phyloP scores from a whole-genome alignment of 164 flowering plant species.

The Macadamia tetraphylla region DNA sequence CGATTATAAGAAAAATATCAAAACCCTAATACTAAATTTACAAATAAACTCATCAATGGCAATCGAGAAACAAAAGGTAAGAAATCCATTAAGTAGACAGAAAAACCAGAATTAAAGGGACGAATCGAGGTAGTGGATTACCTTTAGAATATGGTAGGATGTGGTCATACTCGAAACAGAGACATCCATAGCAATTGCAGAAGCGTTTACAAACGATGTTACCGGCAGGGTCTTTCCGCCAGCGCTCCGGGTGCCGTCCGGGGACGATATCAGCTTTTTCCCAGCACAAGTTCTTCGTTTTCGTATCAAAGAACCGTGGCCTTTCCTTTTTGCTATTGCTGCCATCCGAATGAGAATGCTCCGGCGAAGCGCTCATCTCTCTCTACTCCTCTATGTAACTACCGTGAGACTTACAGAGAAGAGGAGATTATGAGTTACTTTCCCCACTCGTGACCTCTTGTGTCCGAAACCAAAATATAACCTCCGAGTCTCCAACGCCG shows the following conservation, averaged over 20 bases:
- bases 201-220: conserved; percentile 95
- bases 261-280: conserved; percentile 58
- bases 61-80: neutral
- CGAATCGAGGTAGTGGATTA: conserved; percentile 1
- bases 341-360: neutral
- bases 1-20: conserved; percentile 2
- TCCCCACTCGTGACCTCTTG: too few species aligned
- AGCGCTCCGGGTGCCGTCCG: conserved; percentile 90
- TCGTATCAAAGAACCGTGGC: conserved; percentile 70
- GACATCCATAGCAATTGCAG: conserved; percentile 86
- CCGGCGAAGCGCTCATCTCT: neutral
- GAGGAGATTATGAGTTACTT: too few species aligned
- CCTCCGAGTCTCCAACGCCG: too few species aligned
- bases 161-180: conserved; percentile 97
- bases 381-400: too few species aligned
- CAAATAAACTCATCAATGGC: neutral
- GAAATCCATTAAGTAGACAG: too few species aligned
- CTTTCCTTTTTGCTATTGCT: conserved; percentile 35
- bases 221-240: conserved; percentile 95
- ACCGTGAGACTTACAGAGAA: too few species aligned
- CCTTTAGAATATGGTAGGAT: conserved; percentile 95
- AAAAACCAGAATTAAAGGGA: too few species aligned
- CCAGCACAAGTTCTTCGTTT: conserved; percentile 72
- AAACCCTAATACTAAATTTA: neutral
- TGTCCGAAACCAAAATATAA: too few species aligned